Base-by-base conservation (phyloP, 371 early-diverging fungal species). In the Gilbertella persicaria region DNA sequence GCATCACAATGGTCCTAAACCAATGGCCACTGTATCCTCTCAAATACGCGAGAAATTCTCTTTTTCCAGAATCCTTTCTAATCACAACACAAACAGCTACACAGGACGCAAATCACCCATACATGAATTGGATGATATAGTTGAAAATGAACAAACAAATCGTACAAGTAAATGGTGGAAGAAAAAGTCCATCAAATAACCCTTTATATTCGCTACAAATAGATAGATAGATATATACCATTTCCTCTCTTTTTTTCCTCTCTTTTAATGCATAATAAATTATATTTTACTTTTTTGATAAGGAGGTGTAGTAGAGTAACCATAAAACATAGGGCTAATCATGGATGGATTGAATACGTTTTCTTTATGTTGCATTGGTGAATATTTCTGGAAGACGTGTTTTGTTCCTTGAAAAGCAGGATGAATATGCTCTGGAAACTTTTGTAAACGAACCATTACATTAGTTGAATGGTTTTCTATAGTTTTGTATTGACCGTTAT, bases 251-350 rank as follows among this genome's bases (percentile, higher is more conserved):
- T n/a, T n/a, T n/a, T n/a, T n/a, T n/a, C n/a, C n/a, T n/a, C 28
- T 28, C 4, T 28, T 5, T 9, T 33, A 10, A 14, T 41, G 47
- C 20, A 60, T 23, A 52, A 46, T n/a, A 48, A 41, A 16, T 44
- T 55, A 56, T 40, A 37, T n/a, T 39, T 49, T 42, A 14, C 52
- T 55, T 13, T 26, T 26, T 42, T 47, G 48, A 44, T 45, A 45
- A 25, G 45, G 19, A 37, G 47, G 26, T 21, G 47, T 45, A n/a
- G 41, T 26, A 33, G 50, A 2, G 44, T 71, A 73, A n/a, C 73
- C 73, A 53, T 55, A 69, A 28, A 67, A 69, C 26, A 73, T 60
- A 5, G 73, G 73, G 29, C 59, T 73, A 6, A 46, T 58, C 10
- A 53, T 51, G 16, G 73, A 51, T 6, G 63, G 57, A 53, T 73